Evolutionary conservation across 129 eudicot species (phyloP), one percentile per base, ranked within the genome.

Genomic region (Flaveria bidentis): DNA sequence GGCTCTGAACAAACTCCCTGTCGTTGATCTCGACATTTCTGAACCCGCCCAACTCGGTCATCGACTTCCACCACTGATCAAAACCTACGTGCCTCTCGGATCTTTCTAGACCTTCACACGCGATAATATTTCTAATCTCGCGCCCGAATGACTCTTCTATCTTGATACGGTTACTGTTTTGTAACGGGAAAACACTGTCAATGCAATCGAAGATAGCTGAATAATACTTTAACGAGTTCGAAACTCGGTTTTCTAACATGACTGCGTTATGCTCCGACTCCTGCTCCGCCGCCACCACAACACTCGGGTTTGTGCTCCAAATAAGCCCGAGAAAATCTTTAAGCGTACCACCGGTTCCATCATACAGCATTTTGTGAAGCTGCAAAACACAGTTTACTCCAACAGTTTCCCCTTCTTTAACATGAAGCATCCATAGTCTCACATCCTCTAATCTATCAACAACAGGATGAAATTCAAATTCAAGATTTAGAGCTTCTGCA

Each of bases 401-500:
- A 67, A 94, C 98, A 2, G 84, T 79, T 82, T 91, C 98, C 2
- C 78, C 75, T 69, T 91, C 98, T 85, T 94, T 94, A 7, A 91
- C 93, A 81, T 94, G 98, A 72, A 94, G 98, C 98, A 91, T 94
- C 99, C 97, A 94, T 10, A 89, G 82, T 73, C 99, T 79, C 23
- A 94, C 97, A 58, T 94, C 97, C 73, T 94, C 96, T 80, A 91
- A 78, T 87, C 96, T 71, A 72, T 94, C 98, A 7, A 91, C 97
- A 67, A 91, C 97, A 0, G 91, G 90, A 79, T 94, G 97, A 73
- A 94, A 94, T 51, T 91, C 96, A 39, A 94, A 91, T 17, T 83
- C 86, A 53, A 94, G 87, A 64, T 86, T 85, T 61, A 91, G 76
- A 1, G 89, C 84, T 30, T 84, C 93, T 0, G 98, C 98, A 52